Evolutionary conservation across 495 filamentous ascomycete genomes (phyloP), one percentile per base, ranked within the genome.

Genomic region (Penicillium roqueforti): DNA sequence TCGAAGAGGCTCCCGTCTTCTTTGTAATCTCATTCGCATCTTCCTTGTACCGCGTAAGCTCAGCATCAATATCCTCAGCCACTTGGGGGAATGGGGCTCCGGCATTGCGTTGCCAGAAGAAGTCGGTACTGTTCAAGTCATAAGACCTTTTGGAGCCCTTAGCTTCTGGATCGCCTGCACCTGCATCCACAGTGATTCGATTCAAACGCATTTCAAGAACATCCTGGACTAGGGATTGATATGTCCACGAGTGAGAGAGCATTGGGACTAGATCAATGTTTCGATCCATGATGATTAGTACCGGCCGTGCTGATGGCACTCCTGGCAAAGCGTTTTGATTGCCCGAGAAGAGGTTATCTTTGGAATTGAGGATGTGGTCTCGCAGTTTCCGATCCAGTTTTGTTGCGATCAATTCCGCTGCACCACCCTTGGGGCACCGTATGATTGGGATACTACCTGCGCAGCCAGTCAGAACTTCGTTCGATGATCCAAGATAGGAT

Each of bases 161-260:
- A 14, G 78, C 74, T 1, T 88, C 85, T 26, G 76, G n/a, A 7
- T 45, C 42, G 10, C 42, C 73, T 51, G 93, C 87, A 52, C 96
- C 92, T 14, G 83, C 75, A 60, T 96, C 91, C 37, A 99, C 82
- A 4, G 91, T 97, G 63, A 99, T 97, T n/a, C 91, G 87, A 60
- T 97, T 99, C 42, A 97, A 80, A 56, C 86, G 87, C 89, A 95
- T 95, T 36, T 87, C 83, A 52, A 97, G 83, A 7, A 99, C 87
- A 71, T 99, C 95, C 57, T 96, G 87, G 28, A 97, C 91, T 16
- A 99, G 80, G 1, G 91, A 96, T 65, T 97, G 93, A 63, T 99
- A 99, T 4, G 91, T 97, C 93, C 93, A 99, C 1, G 92, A 96
- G 71, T 99, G 93, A 20, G 92, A 96, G 1, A 97, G 79, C 95